These are phyloP conservation scores for Eucalyptus curtisii DNA, from an alignment of 345 rosid species.

Conservation along the genomic window DNA sequence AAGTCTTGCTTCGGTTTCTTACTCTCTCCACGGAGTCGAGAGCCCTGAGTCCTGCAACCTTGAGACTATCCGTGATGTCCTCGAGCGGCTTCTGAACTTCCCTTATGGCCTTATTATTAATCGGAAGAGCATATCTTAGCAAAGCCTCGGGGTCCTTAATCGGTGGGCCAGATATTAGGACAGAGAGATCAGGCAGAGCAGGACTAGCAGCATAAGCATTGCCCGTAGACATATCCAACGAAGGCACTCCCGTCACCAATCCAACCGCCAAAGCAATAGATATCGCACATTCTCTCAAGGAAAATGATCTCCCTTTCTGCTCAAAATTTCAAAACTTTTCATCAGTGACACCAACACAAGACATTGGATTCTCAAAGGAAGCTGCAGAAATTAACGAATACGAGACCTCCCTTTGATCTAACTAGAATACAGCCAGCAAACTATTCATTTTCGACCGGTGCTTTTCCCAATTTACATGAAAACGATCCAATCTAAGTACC, in stretches of 20 bases:
- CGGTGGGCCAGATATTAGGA: constrained; percentile 93
- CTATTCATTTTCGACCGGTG: background rate
- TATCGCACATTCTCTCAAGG: constrained; percentile 71
- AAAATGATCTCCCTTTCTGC: constrained; percentile 41
- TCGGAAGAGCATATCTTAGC: constrained; percentile 82
- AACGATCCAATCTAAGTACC: background rate
- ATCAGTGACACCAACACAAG: background rate
- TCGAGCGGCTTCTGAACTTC: constrained; percentile 96
- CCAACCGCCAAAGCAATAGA: constrained; percentile 68
- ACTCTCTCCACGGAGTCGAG: constrained; percentile 94
- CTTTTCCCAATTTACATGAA: background rate
- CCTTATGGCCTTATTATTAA: constrained; percentile 79
- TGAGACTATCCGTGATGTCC: constrained; percentile 89
- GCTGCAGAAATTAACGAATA: background rate
- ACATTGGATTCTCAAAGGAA: background rate
- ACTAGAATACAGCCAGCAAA: background rate
- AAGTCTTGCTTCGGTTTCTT: background rate
- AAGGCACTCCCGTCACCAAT: constrained; percentile 44
- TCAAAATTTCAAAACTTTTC: background rate
- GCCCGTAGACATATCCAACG: constrained; percentile 19
- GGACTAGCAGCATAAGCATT: constrained; percentile 40
- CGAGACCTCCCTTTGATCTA: background rate
- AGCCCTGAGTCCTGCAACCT: constrained; percentile 74
- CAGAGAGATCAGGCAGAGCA: constrained; percentile 59
- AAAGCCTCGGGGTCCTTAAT: constrained; percentile 87